phyloP scores from a whole-genome alignment of 2,329 filamentous ascomycete genomes.

The Fusarium udum region DNA sequence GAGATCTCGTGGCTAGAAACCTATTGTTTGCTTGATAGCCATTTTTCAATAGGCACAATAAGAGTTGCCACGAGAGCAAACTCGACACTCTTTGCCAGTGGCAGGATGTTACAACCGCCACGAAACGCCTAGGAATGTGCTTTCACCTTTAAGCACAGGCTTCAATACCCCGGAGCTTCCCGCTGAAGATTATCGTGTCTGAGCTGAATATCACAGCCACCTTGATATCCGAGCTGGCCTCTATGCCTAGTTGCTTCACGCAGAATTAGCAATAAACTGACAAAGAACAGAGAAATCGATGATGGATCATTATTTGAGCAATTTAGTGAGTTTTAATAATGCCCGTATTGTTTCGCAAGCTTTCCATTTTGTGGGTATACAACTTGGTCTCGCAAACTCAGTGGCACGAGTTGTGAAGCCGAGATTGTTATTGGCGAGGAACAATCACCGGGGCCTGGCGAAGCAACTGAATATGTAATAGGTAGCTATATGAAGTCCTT shows the following conservation, averaged over 20 bases:
- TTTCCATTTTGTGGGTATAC: neutral
- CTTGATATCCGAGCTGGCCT: neutral
- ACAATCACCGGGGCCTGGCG: neutral
- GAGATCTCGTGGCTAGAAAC: neutral
- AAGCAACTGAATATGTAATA: neutral
- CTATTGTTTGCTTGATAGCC: neutral
- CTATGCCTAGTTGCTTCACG: neutral
- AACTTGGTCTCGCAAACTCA: neutral
- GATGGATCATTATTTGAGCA: neutral
- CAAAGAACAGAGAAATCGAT: neutral
- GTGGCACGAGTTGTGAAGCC: neutral
- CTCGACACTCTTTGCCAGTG: neutral
- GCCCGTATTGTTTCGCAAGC: neutral
- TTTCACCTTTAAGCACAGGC: neutral
- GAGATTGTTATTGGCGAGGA: neutral
- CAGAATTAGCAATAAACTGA: neutral
- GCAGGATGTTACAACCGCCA: neutral
- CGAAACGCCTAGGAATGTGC: neutral
- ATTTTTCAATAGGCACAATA: slow-evolving; percentile 15
- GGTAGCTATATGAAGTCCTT: neutral
- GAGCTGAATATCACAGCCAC: neutral
- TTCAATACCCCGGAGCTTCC: neutral
- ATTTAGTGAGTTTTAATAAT: neutral
- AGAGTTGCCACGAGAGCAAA: neutral
- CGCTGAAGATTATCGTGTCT: neutral